These are phyloP conservation scores for Colletotrichum chrysophilum DNA, from an alignment of 2,329 filamentous ascomycete genomes.

Conservation along the genomic window DNA sequence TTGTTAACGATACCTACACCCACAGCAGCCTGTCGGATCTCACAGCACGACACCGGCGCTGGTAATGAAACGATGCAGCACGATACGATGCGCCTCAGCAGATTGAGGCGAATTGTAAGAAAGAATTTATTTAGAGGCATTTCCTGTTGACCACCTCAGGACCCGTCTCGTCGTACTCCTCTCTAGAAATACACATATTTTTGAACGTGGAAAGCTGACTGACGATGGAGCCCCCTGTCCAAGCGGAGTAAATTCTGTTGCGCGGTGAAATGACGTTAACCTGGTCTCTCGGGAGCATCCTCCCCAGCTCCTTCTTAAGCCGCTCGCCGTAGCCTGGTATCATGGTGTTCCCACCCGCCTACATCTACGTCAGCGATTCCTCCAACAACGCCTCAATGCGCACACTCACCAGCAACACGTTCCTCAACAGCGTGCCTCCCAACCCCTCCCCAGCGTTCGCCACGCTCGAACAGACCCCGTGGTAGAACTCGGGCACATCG, in stretches of 20 bases:
- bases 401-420: background rate
- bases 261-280: background rate
- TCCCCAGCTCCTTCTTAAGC: background rate
- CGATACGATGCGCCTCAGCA: background rate
- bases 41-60: slow-evolving; percentile 19
- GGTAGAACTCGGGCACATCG: background rate
- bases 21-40: slow-evolving; percentile 17
- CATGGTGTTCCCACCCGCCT: background rate
- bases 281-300: too few species aligned
- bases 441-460: background rate
- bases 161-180: background rate
- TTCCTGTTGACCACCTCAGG: background rate
- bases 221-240: background rate
- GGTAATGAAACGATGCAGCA: slow-evolving; percentile 1
- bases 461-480: background rate
- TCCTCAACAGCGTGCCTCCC: background rate
- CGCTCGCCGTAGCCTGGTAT: background rate
- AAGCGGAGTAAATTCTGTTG: background rate
- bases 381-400: background rate
- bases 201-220: background rate
- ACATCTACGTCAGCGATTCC: background rate
- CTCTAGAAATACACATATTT: background rate
- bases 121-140: background rate
- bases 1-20: slow-evolving; percentile 1
- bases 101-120: background rate